A percentile compares a stretch with the other conserved stretches of the same genome.
Evolutionary conservation across 352 stramenopile genomes (phyloP).

Genomic region (Pythium aquatile): DNA sequence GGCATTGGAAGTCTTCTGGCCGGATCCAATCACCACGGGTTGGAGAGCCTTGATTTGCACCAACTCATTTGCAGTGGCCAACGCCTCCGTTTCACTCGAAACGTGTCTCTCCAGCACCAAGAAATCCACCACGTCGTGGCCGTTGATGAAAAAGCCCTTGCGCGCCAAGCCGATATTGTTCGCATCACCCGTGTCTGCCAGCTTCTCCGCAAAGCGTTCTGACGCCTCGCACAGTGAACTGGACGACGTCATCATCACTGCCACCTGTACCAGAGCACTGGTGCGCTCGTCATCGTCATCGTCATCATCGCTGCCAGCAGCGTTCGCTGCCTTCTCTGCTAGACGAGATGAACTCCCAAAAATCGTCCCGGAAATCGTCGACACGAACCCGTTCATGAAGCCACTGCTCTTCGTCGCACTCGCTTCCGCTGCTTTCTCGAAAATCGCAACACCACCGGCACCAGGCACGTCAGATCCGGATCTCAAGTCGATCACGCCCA

Average conservation of each 20-base stretch:
- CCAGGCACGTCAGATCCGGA: conserved; percentile 65
- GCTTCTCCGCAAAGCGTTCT: conserved; percentile 52
- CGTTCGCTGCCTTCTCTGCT: conserved; percentile 37
- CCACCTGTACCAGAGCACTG: conserved; percentile 57
- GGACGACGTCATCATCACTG: conserved; percentile 71
- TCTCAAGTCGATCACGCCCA: conserved; percentile 81
- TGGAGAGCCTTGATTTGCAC: conserved; percentile 69
- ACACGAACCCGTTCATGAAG: conserved; percentile 83
- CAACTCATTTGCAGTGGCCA: conserved; percentile 75
- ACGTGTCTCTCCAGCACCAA: conserved; percentile 59
- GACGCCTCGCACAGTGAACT: conserved; percentile 60
- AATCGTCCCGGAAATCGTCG: conserved; percentile 73
- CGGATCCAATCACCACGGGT: conserved; percentile 27
- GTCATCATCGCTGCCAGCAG: conserved; percentile 41
- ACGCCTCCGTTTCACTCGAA: conserved; percentile 57
- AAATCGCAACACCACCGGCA: conserved; percentile 77
- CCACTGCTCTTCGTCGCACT: conserved; percentile 39
- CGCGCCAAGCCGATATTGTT: conserved; percentile 36
- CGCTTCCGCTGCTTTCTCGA: conserved; percentile 68
- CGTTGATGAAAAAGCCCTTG: conserved; percentile 79
- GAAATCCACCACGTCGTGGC: conserved; percentile 72
- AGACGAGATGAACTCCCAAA: conserved; percentile 64
- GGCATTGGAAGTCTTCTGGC: conserved; percentile 9
- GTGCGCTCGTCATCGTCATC: conserved; percentile 55
- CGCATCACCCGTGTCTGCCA: conserved; percentile 33